Evolutionary conservation across 2,329 filamentous ascomycete genomes (phyloP).

Genomic region (Ambrosiella xylebori): DNA sequence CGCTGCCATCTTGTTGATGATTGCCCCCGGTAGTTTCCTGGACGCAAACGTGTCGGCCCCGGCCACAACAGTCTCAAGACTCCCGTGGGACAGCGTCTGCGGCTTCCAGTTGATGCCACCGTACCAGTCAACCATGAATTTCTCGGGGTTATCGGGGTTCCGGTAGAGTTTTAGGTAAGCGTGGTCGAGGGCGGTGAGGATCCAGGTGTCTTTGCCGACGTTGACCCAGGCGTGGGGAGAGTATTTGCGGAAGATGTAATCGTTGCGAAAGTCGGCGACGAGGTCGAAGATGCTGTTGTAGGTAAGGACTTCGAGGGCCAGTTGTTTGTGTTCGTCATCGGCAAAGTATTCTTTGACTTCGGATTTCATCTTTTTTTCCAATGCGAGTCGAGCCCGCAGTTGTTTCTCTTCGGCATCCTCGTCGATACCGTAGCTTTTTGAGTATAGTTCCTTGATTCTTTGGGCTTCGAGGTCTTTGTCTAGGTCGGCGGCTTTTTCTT

Average conservation of each 20-base stretch:
- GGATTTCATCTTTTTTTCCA: neutral
- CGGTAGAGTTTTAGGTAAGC: slow-evolving; percentile 39
- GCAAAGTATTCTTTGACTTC: neutral
- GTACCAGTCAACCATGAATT: neutral
- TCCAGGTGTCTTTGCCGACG: slow-evolving; percentile 49
- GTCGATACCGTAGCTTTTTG: no score
- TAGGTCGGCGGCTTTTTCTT: slow-evolving; percentile 26
- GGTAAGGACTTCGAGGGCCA: slow-evolving; percentile 59
- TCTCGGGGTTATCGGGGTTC: neutral
- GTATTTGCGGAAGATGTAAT: slow-evolving; percentile 59
- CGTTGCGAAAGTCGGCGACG: slow-evolving; percentile 62
- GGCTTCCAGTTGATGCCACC: no score
- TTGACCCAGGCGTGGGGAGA: slow-evolving; percentile 73
- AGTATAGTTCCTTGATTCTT: slow-evolving; percentile 23
- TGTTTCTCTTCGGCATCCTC: slow-evolving; percentile 17
- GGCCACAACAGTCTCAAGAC: slow-evolving; percentile 40
- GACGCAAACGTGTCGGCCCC: slow-evolving; percentile 67
- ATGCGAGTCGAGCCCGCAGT: neutral
- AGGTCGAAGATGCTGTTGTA: slow-evolving; percentile 88
- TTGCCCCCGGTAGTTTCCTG: slow-evolving; percentile 45
- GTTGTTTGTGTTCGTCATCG: neutral
- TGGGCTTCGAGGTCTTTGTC: slow-evolving; percentile 21
- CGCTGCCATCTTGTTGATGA: slow-evolving; percentile 45
- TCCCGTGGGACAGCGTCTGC: no score
- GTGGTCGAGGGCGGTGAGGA: slow-evolving; percentile 49